Evolutionary conservation across 371 early-diverging fungal species (phyloP), one percentile per base, ranked within the genome.

Genomic region (Entomophthora muscae): DNA sequence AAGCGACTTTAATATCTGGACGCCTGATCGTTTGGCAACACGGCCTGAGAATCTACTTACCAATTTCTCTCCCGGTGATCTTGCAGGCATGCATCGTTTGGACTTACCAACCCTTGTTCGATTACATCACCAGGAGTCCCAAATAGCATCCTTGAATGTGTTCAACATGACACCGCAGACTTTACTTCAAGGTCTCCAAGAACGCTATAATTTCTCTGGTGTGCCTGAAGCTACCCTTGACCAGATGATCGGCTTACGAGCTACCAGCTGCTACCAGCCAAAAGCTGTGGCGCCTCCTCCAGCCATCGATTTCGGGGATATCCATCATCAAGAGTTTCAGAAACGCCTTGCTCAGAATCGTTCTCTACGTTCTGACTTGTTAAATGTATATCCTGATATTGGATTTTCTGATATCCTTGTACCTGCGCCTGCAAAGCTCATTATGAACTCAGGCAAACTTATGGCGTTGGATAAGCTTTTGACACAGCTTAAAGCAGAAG

Each of bases 401-500:
- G 10, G 52, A 1, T 61, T 32, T 30, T 51, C 61, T 1, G 61
- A 61, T 33, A 61, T 30, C 26, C 42, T 31, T 26, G 68, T 73
- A 53, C 79, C 85, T 59, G 83, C 83, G 12, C 78, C 88, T 75
- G 83, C 84, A 65, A 85, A 87, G 63, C 78, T 98, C 51, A 86
- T 98, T 42, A 71, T 82, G 64, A 91, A 93, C 65, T 93, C 96
- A 59, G 99, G 98, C 57, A 99, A 99, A 75, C 74, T 99, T 71
- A 76, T 82, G 1, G 79, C 82, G 1, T 71, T 99, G 57, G 95
- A 98, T 71, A 80, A 78, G 64, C 68, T 99, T 62, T 73, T 99
- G 32, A 80, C 83, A 27, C 79, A 85, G 66, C 83, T 99, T 29
- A 90, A 93, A 75, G 73, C 81, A 3, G 90, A 91, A 64, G 93